Conservation (phyloP, 331 rosid species). For the Phaseolus coccineus region DNA sequence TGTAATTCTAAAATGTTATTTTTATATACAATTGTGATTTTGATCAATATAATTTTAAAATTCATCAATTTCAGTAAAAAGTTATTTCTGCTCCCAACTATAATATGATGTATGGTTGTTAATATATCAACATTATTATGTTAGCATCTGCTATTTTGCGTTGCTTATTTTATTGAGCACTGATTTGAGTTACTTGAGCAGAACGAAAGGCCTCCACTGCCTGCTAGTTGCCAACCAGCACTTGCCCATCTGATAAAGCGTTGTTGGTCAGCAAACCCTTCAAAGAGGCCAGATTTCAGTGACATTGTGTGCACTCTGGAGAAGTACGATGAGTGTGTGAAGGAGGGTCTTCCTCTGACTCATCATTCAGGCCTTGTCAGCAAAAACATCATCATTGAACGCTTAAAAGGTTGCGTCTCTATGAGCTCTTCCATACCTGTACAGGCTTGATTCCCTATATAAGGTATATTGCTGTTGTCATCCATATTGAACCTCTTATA, state of each 20-base stretch:
- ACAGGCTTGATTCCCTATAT: conserved; percentile 63
- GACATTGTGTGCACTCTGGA: conserved; percentile 82
- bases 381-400: conserved; percentile 68
- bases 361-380: conserved; percentile 70
- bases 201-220: conserved; percentile 96
- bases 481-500: conserved; percentile 11
- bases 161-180: background rate
- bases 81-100: too few relatives aligned
- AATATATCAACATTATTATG: too few relatives aligned
- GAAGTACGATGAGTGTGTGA: conserved; percentile 88
- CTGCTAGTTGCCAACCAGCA: conserved; percentile 92
- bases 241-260: conserved; percentile 91
- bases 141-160: background rate
- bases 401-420: conserved; percentile 85
- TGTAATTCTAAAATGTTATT: too few relatives aligned
- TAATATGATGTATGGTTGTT: too few relatives aligned
- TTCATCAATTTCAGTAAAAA: too few relatives aligned
- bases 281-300: conserved; percentile 94
- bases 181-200: conserved; percentile 45
- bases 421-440: conserved; percentile 85
- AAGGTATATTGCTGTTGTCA: conserved; percentile 51
- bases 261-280: conserved; percentile 92
- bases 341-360: conserved; percentile 95
- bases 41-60: too few relatives aligned
- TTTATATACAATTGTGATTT: too few relatives aligned